Evolutionary conservation across 2,329 filamentous ascomycete genomes (phyloP).

Genomic region (Nothopassalora personata): DNA sequence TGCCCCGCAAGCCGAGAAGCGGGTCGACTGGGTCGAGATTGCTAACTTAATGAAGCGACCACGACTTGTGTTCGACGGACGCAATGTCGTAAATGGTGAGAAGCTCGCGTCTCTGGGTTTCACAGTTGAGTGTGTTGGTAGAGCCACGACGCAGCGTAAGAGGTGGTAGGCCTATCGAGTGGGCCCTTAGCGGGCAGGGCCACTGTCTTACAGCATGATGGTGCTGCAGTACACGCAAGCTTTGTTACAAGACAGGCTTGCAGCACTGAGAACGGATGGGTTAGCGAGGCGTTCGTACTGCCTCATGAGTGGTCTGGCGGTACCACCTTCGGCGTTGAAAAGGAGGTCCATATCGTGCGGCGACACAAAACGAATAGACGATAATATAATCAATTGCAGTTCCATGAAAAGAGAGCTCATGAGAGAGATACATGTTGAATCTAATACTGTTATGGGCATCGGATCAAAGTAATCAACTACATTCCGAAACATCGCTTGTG

Average conservation of each 20-base stretch:
- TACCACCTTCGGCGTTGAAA: background rate
- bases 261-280: background rate
- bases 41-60: constrained; percentile 32
- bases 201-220: background rate
- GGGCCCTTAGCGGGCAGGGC: background rate
- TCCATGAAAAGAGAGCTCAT: no score
- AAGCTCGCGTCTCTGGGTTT: constrained; percentile 33
- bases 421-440: no score
- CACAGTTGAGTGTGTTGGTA: constrained; percentile 34
- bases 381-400: no score
- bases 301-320: background rate
- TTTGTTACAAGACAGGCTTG: background rate
- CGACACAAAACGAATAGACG: no score
- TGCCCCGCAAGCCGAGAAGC: constrained; percentile 9
- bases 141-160: constrained; percentile 17
- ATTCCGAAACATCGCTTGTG: no score
- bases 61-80: constrained; percentile 35
- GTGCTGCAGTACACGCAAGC: background rate
- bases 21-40: constrained; percentile 32
- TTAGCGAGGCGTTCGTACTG: background rate
- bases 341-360: no score
- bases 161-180: constrained; percentile 6
- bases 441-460: no score
- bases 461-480: no score
- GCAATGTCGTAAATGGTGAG: constrained; percentile 32